Evolutionary conservation across 2,329 filamentous ascomycete species (phyloP).

Genomic region (Pseudogymnoascus sp.): DNA sequence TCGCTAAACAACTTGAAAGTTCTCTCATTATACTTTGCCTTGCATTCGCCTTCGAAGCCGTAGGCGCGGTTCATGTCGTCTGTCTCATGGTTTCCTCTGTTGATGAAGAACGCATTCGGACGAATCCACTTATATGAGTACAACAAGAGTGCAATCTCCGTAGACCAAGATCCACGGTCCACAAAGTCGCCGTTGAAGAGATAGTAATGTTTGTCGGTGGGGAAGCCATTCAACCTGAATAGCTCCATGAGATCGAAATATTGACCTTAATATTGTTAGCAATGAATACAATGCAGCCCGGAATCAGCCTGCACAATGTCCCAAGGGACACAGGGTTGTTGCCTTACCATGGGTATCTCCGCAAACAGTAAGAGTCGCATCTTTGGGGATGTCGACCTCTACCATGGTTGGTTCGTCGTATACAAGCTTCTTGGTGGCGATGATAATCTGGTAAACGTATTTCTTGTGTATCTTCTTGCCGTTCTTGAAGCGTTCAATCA

Average conservation of each 20-base stretch:
- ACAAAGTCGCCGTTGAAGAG: conserved; percentile 99
- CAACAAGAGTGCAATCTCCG: conserved; percentile 86
- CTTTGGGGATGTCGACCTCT: conserved; percentile 74
- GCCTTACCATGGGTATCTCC: conserved; percentile 86
- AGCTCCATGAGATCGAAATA: conserved; percentile 97
- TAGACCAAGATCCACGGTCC: conserved; percentile 94
- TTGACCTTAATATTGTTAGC: conserved; percentile 57
- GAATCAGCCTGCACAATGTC: not conserved
- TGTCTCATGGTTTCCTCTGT: conserved; percentile 97
- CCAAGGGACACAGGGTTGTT: not conserved
- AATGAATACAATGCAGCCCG: not conserved
- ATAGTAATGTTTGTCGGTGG: conserved; percentile 81
- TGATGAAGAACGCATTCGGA: conserved; percentile 83
- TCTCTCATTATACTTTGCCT: conserved; percentile 87
- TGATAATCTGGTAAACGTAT: conserved; percentile 94
- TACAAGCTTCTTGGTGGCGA: conserved; percentile 82
- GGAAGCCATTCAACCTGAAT: conserved; percentile 83
- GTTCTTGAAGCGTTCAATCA: conserved; percentile 91
- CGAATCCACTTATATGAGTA: conserved; percentile 97
- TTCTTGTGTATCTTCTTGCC: conserved; percentile 94
- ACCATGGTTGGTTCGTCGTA: conserved; percentile 96
- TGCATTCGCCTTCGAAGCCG: conserved; percentile 97
- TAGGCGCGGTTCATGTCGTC: conserved; percentile 99
- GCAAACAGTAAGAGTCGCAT: conserved; percentile 80
- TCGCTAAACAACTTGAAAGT: conserved; percentile 97